Evolutionary conservation across 129 eudicot genomes (phyloP).

Genomic region (Artemisia tridentata): DNA sequence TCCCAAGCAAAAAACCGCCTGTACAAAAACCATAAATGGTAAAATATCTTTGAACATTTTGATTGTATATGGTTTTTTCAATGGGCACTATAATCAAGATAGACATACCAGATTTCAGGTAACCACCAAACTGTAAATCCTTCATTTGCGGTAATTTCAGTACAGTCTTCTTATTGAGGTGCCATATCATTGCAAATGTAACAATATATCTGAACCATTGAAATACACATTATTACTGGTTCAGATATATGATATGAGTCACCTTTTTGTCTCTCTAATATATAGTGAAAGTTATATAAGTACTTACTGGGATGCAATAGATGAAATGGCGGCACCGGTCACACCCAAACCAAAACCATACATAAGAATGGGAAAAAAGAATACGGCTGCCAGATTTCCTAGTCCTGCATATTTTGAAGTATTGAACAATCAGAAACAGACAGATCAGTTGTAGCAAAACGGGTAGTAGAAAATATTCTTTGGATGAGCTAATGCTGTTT

Average conservation of each 20-base stretch:
- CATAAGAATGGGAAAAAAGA: constrained; percentile 67
- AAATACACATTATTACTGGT: background rate
- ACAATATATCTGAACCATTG: constrained; percentile 54
- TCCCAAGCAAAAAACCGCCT: constrained; percentile 76
- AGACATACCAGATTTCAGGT: constrained; percentile 56
- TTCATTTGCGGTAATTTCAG: constrained; percentile 43
- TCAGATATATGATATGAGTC: background rate
- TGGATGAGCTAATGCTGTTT: background rate
- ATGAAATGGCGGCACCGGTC: constrained; percentile 79
- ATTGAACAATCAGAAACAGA: constrained; percentile 9
- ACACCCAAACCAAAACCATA: constrained; percentile 62
- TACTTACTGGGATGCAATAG: constrained; percentile 76
- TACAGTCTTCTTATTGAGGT: constrained; percentile 55
- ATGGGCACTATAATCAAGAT: background rate
- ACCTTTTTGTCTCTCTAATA: background rate
- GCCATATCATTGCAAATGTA: constrained; percentile 59
- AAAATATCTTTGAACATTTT: background rate
- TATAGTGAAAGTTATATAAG: background rate
- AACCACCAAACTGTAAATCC: constrained; percentile 55
- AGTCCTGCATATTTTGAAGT: constrained; percentile 40
- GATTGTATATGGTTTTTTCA: background rate
- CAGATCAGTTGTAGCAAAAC: no score
- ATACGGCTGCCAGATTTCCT: constrained; percentile 64
- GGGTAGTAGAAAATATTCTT: background rate
- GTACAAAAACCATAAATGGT: background rate